Evolutionary conservation across 2,329 filamentous ascomycete species (phyloP), one percentile per base, ranked within the genome.

Genomic region (Cladosporium sp.): DNA sequence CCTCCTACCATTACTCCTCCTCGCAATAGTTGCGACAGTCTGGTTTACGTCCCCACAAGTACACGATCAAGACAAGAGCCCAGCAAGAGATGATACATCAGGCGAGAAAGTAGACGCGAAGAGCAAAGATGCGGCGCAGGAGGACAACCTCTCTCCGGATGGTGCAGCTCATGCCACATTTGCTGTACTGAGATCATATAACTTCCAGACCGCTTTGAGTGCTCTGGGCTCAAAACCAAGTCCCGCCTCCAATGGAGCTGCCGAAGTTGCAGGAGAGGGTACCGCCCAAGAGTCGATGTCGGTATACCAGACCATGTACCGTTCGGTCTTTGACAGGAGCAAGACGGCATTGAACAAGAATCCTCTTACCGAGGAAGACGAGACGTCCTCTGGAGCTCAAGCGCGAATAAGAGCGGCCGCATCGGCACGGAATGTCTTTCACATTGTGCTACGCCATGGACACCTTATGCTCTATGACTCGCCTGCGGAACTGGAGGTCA

Each of bases 391-490:
- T 32, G 56, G 54, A 54, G 37, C 45, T 35, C 28, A 50, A 36
- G 53, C 48, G 54, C 47, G 51, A 44, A 24, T 35, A 34, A 32
- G 35, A 45, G 52, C 48, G 13, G 40, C 45, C 19, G 45, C 55
- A 4, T 34, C 55, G 10, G 25, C 47, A 8, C 37, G 39, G 5
- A 53, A 64, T 47, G 60, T 70, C 12, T 64, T 69, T 22, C 68
- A 71, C 53, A 70, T 71, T 35, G 67, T 71, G 2, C 66, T 70
- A 60, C 92, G 91, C 70, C 92, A 97, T 73, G 92, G 93, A 36
- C 92, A 97, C 71, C 77, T 99, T 51, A 97, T 99, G 90, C 84
- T 99, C 9, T 99, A 97, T 73, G 94, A 99, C 71, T 92, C 97
- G 69, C 86, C 91, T 54, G 91, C 96, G 65, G 92, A 97, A 73